phyloP scores from a whole-genome alignment of 495 filamentous ascomycete genomes.

The Thermothielavioides terrestris region DNA sequence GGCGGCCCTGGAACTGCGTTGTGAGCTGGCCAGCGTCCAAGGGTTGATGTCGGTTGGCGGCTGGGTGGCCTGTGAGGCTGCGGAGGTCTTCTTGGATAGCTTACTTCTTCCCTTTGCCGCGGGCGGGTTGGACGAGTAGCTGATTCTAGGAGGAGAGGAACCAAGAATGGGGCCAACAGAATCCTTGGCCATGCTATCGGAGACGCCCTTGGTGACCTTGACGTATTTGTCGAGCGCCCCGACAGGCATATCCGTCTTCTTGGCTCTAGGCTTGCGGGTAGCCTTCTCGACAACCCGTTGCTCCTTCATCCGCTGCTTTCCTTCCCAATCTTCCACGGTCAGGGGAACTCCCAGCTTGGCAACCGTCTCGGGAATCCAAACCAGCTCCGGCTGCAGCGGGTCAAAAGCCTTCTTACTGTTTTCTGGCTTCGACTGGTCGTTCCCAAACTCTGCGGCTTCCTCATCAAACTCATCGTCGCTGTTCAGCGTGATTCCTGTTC shows the following conservation, averaged over 20 bases:
- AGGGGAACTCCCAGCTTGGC: conserved; percentile 62
- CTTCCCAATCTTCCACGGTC: conserved; percentile 71
- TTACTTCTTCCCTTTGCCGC: conserved; percentile 21
- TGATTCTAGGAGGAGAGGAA: conserved; percentile 8
- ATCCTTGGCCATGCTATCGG: neutral
- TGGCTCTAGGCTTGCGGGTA: conserved; percentile 19
- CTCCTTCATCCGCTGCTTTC: conserved; percentile 43
- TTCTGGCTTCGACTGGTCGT: conserved; percentile 20
- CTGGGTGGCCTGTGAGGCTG: conserved; percentile 11
- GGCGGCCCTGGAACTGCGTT: conserved; percentile 25
- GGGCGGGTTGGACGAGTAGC: conserved; percentile 1
- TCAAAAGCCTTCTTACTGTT: conserved; percentile 48
- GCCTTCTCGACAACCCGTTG: conserved; percentile 18
- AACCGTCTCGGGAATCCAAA: conserved; percentile 69
- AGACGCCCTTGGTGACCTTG: conserved; percentile 29
- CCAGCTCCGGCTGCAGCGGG: conserved; percentile 58
- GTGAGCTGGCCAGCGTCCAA: conserved; percentile 39
- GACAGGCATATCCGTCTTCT: conserved; percentile 18
- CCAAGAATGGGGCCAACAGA: neutral
- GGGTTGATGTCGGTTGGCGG: conserved; percentile 27
- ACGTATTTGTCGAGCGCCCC: conserved; percentile 31
- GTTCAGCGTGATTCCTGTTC: conserved; percentile 43
- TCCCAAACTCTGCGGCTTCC: conserved; percentile 36
- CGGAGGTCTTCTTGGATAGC: conserved; percentile 23
- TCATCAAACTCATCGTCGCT: conserved; percentile 49